A percentile compares a stretch with the other conserved stretches of the same genome.
Conservation (phyloP, 2,329 filamentous ascomycete genomes). For the Xenoacremonium recifei region DNA sequence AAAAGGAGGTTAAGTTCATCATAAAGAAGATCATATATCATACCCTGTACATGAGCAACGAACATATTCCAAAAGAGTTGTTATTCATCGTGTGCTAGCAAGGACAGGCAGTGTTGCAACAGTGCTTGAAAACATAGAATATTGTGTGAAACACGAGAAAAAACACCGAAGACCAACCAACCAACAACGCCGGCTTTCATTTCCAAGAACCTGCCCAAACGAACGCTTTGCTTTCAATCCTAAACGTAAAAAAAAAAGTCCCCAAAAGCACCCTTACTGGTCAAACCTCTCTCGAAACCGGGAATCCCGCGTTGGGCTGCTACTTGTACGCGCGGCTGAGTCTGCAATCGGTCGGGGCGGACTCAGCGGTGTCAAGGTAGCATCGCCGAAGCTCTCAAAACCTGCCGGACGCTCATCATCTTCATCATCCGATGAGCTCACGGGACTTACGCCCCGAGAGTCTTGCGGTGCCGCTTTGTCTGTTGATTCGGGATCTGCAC, state of each 20-base stretch:
- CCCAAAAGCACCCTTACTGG: conserved; percentile 16
- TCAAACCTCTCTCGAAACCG: conserved; percentile 58
- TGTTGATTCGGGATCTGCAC: conserved; percentile 19
- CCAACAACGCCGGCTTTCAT: too few species aligned
- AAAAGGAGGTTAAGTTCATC: too few species aligned
- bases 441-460: conserved; percentile 36
- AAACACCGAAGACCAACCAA: too few species aligned
- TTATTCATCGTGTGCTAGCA: too few species aligned
- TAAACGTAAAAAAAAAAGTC: background rate
- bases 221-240: too few species aligned
- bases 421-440: conserved; percentile 33
- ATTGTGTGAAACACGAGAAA: too few species aligned
- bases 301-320: conserved; percentile 56
- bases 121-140: too few species aligned
- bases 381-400: conserved; percentile 11
- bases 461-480: conserved; percentile 21
- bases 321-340: conserved; percentile 34
- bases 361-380: conserved; percentile 38
- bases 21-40: too few species aligned
- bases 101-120: too few species aligned
- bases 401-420: conserved; percentile 1
- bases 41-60: too few species aligned
- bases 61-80: too few species aligned
- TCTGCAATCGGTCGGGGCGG: conserved; percentile 38
- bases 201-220: too few species aligned